These are phyloP conservation scores for Euphorbia schlechtendalii DNA, from an alignment of 441 rosid species.

Conservation along the genomic window DNA sequence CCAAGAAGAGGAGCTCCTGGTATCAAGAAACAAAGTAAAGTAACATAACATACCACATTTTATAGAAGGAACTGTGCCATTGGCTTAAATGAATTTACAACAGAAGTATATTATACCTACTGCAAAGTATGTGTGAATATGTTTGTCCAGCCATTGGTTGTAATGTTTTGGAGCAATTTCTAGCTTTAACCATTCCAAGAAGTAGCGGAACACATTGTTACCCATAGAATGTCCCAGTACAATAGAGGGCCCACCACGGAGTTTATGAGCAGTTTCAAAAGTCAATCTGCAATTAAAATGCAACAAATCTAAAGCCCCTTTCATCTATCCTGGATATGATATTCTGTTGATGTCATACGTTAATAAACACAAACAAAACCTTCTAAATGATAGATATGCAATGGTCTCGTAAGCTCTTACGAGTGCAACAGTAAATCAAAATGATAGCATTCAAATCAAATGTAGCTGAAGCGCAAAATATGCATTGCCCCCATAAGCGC, in stretches of 20 bases:
- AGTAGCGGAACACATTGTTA: conserved; percentile 90
- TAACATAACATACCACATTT: conserved; percentile 17
- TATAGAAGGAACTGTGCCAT: conserved; percentile 13
- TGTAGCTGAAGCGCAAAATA: not conserved
- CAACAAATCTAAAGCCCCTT: not conserved
- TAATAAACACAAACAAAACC: conserved; percentile 3
- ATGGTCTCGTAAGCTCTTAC: not conserved
- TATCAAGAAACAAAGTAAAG: conserved; percentile 21
- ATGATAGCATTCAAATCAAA: not conserved
- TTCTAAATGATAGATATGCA: not conserved
- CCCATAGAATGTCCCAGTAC: conserved; percentile 99
- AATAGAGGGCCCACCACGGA: conserved; percentile 87
- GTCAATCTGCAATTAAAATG: conserved; percentile 55
- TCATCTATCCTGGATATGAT: conserved; percentile 4
- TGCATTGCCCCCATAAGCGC: conserved; percentile 1
- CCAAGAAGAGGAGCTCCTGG: conserved; percentile 98
- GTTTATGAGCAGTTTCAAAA: conserved; percentile 89
- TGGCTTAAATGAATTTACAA: conserved; percentile 12
- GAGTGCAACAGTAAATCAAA: not conserved
- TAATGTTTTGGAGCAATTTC: conserved; percentile 97
- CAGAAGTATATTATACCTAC: conserved; percentile 54
- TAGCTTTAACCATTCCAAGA: conserved; percentile 95
- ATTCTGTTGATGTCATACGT: not conserved
- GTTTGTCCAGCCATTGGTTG: conserved; percentile 83
- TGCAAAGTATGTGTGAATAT: conserved; percentile 90